Base-by-base conservation (phyloP, 106 monocot species). In the Dioscorea alata region DNA sequence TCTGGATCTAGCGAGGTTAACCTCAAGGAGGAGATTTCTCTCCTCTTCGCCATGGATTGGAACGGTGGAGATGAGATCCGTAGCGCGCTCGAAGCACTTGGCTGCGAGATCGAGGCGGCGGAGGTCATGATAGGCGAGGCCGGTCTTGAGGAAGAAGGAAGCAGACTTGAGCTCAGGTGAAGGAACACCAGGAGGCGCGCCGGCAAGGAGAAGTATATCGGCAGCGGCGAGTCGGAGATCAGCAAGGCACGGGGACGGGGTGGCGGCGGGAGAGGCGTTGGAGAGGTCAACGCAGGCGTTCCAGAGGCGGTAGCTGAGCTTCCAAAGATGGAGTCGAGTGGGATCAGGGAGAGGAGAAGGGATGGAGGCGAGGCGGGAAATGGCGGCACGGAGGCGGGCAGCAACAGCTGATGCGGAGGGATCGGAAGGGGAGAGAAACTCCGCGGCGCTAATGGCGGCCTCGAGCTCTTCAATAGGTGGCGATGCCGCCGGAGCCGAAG, bases 301-400 rank as follows among this genome's bases (percentile, higher is more conserved):
- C 97, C 97, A 97, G 69, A 97, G 86, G 64, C 97, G 92, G 77
- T 80, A 90, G 70, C 72, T 69, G 76, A 92, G 85, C 73, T 84
- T 92, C 97, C 97, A 97, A 56, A 90, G 50, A 25, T 60, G 79
- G 65, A 92, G 74, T 63, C 72, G 80, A 50, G 71, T 2, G 14
- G 82, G 48, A 13, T 81, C 81, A 2, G 85, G 58, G 58, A 87
- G 71, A n/a, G 79, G 74, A 3, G 21, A 21, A 20, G 59, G 17
- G 49, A 60, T 59, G n/a, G 75, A 64, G 67, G 42, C 1, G 23
- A 86, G 84, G 49, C 53, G 69, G 33, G 80, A 70, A 78, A 84
- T 48, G 57, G 68, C 24, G 62, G 67, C 64, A 32, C 77, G 83
- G 63, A 92, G 66, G 20, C 50, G 32, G 72, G 31, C 33, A 59